Evolutionary conservation across 179 eudicot species (phyloP), one percentile per base, ranked within the genome.

Genomic region (Beta macrorhiza): DNA sequence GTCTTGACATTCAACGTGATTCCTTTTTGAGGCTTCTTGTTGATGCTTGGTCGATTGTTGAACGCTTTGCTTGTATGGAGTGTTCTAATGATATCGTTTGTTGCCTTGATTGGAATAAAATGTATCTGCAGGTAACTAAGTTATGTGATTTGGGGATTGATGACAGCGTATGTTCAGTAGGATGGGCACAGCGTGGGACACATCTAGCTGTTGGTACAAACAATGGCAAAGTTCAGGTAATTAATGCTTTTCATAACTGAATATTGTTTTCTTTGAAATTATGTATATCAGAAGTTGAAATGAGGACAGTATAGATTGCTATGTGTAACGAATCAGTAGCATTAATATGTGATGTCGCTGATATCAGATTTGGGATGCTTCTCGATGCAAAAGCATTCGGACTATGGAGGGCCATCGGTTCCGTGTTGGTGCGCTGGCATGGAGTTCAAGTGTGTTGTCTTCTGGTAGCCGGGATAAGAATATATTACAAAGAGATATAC

Each of bases 381-480:
- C 99, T 75, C 94, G 91, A 67, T 90, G 97, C 86, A 94, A 88
- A 89, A 93, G 91, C 79, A 84, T 93, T 59, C 89, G 99, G 79
- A 91, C 90, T 20, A 92, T 95, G 99, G 97, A 95, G 75, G 99
- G 99, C 59, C 99, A 95, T 79, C 89, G 95, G 14, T 77, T 91
- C 62, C 95, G 99, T 83, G 98, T 92, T 77, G 99, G 98, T 44
- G 90, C 99, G 25, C 87, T 95, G 74, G 98, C 99, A 69, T 95
- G 99, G 99, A 93, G 95, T 87, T 91, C 99, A 74, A 87, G 95
- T 59, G 75, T 91, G 67, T 72, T 95, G 79, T 92, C 99, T 85
- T 93, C 98, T n/a, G 99, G 98, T 84, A 95, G 99, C 83, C 86
- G 95, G 37, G 99, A 95, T 85, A 95, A 95, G 85, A 92, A 83